Base-by-base conservation (phyloP, 768 basidiomycete genomes). In the Kwoniella shandongensis region DNA sequence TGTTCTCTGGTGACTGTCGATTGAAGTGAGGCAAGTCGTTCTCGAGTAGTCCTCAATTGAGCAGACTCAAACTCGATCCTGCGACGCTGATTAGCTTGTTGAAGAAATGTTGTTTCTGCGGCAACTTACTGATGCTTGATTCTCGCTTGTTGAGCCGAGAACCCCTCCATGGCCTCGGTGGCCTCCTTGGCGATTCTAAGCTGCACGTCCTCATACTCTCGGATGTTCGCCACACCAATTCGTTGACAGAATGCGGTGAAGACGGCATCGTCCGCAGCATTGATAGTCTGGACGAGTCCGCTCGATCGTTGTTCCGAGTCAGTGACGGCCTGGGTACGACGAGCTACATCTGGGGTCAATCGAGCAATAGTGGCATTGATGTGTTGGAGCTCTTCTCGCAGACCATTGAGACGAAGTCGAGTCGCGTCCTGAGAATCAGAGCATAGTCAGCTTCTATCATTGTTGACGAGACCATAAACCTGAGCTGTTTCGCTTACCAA, bases 201-300 rank as follows among this genome's bases (percentile, higher is more conserved):
- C 69, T 94, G 91, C 20, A 88, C 84, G 71, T 91, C 88, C 76
- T 98, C 94, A 72, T 93, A 99, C 65, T 93, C 90, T 25, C 93
- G 84, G 61, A 99, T 91, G 76, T 86, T 86, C 15, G 78, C 74
- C 6, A 96, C 86, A 10, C 84, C 82, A 63, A 97, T 91, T 64
- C 84, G 82, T 7, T 42, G 25, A 72, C 93, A 97, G 78, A 99
- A 97, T 2, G 78, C 75, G 1, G 76, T 79, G 70, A 93, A 98
- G 12, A 93, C 78, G 2, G 79, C 79, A 68, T 91, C 89, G 71
- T 97, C 96, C 0, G 88, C 91, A 6, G 79, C 80, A 62, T 91
- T 82, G 66, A 97, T 81, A 3, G 81, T 80, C 3, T 78, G 73
- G 18, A 81, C 78, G 20, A 93, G 78, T 18, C 78, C 75, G 10